Evolutionary conservation across 2,329 filamentous ascomycete genomes (phyloP).

Genomic region (Botryotinia globosa): DNA sequence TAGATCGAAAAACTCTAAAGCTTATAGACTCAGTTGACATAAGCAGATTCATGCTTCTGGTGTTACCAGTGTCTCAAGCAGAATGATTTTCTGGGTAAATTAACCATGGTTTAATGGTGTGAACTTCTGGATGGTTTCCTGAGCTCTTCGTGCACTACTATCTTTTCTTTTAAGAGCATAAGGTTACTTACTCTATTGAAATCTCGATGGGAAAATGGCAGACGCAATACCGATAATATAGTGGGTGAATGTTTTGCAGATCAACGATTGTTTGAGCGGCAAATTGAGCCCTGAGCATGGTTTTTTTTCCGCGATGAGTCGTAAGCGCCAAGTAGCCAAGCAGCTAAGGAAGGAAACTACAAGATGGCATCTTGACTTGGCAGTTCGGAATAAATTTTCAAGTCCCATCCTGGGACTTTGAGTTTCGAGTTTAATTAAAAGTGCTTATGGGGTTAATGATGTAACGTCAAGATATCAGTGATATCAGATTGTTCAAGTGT

Average conservation of each 20-base stretch:
- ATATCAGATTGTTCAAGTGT: neutral
- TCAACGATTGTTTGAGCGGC: neutral
- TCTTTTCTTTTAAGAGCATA: neutral
- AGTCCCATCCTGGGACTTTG: neutral
- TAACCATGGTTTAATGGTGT: too few relatives aligned
- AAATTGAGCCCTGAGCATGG: neutral
- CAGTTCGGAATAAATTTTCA: neutral
- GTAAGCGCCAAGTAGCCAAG: conserved; percentile 10
- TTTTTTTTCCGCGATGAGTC: neutral
- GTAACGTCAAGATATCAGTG: neutral
- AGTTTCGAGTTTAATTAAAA: neutral
- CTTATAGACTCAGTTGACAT: neutral
- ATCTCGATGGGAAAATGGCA: neutral
- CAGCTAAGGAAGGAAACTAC: neutral
- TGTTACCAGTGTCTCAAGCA: neutral
- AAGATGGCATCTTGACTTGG: neutral
- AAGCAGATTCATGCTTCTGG: neutral
- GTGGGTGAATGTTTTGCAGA: neutral
- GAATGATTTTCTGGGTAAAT: too few relatives aligned
- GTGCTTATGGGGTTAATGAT: neutral
- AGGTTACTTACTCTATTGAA: neutral
- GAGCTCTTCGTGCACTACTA: neutral
- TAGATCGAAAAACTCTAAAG: neutral
- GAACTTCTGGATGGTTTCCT: neutral
- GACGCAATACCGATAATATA: neutral